These are phyloP conservation scores for Ceratocystis variospora DNA, from an alignment of 2,329 filamentous ascomycete genomes.

Conservation along the genomic window DNA sequence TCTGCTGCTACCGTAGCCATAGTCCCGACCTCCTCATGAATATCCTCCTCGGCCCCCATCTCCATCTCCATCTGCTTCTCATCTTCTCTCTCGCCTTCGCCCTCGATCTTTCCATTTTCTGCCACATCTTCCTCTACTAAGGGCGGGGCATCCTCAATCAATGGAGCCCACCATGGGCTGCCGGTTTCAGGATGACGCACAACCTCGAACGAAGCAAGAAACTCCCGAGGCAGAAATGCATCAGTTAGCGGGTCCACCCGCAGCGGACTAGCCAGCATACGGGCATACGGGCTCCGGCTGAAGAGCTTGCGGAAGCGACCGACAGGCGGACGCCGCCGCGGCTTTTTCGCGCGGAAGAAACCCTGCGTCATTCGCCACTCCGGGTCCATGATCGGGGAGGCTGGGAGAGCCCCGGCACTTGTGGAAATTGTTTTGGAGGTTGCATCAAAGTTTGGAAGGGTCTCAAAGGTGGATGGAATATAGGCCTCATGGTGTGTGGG, in stretches of 20 bases:
- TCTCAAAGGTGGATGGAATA: slow-evolving; percentile 13
- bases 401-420: slow-evolving; percentile 33
- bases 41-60: not conserved
- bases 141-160: not conserved
- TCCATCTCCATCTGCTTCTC: no score
- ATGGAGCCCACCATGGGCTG: slow-evolving; percentile 44
- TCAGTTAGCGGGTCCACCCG: slow-evolving; percentile 41
- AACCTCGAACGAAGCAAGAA: slow-evolving; percentile 48
- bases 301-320: slow-evolving; percentile 45
- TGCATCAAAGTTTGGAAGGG: slow-evolving; percentile 25
- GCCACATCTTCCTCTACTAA: not conserved
- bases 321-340: slow-evolving; percentile 22
- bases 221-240: slow-evolving; percentile 41
- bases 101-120: not conserved
- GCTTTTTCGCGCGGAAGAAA: slow-evolving; percentile 29
- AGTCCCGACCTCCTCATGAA: not conserved
- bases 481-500: not conserved
- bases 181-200: slow-evolving; percentile 40
- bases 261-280: slow-evolving; percentile 45
- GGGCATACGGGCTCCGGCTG: slow-evolving; percentile 49
- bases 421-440: slow-evolving; percentile 34
- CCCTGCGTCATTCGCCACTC: slow-evolving; percentile 33
- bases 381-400: slow-evolving; percentile 43
- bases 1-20: not conserved
- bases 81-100: not conserved